Percentiles rank a stretch among this genome's conserved stretches.
Conservation (phyloP, 257 asterid species). For the Ballota nigra region DNA sequence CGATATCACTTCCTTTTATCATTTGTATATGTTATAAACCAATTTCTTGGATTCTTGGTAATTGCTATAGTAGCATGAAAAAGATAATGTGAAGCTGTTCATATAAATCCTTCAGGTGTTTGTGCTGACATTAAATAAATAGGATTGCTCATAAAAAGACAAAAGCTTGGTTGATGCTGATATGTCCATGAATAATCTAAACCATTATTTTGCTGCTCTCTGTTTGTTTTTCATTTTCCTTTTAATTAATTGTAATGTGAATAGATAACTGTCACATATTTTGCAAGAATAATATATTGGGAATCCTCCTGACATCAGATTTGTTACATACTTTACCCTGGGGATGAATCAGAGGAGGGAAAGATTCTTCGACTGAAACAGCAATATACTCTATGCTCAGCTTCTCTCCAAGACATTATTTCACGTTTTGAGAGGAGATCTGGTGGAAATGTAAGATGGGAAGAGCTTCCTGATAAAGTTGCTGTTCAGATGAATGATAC, state of each 20-base stretch:
- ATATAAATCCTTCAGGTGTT: neutral
- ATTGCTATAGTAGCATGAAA: neutral
- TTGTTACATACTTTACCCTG: conserved; percentile 78
- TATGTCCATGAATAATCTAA: neutral
- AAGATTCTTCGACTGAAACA: conserved; percentile 77
- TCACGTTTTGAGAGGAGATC: conserved; percentile 79
- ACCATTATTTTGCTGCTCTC: neutral
- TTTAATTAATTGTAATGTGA: neutral
- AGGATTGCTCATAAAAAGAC: neutral
- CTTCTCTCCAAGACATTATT: conserved; percentile 87
- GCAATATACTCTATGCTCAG: conserved; percentile 84
- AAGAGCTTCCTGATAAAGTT: conserved; percentile 80
- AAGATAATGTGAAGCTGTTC: neutral
- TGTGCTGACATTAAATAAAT: conserved; percentile 5
- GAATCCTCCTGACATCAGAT: conserved; percentile 47
- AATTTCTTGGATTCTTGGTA: neutral
- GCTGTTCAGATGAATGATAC: conserved; percentile 95
- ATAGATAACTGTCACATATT: neutral
- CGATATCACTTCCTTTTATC: no score
- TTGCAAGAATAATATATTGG: conserved; percentile 10
- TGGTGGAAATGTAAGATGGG: conserved; percentile 57
- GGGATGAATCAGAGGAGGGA: conserved; percentile 75
- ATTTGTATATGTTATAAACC: conserved; percentile 1
- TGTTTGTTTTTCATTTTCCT: neutral
- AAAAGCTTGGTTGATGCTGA: neutral